phyloP scores from a whole-genome alignment of 2,329 filamentous ascomycete genomes.

The Microcyclospora tardicrescens region DNA sequence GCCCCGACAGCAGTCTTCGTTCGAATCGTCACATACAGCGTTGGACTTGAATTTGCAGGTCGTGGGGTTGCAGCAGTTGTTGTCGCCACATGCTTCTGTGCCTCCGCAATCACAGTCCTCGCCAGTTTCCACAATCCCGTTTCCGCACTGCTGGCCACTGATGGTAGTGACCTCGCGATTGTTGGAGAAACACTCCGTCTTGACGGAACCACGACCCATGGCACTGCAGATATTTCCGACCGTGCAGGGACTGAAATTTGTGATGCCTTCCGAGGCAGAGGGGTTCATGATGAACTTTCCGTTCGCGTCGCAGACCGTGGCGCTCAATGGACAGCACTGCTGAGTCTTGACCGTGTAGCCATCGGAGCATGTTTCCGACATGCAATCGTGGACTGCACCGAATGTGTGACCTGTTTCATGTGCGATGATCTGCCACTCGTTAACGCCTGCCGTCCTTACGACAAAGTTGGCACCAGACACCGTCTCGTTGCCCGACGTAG shows the following conservation, averaged over 20 bases:
- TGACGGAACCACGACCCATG: slow-evolving; percentile 62
- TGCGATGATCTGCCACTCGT: slow-evolving; percentile 91
- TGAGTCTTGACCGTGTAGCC: slow-evolving; percentile 46
- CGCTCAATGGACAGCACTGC: slow-evolving; percentile 69
- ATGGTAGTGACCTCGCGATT: slow-evolving; percentile 76
- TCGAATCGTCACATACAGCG: slow-evolving; percentile 70
- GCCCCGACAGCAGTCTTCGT: slow-evolving; percentile 68
- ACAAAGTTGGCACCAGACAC: slow-evolving; percentile 85
- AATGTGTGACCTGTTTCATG: slow-evolving; percentile 93
- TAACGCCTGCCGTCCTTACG: slow-evolving; percentile 51
- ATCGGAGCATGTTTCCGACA: slow-evolving; percentile 50
- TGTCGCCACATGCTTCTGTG: slow-evolving; percentile 52
- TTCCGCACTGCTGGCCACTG: slow-evolving; percentile 76
- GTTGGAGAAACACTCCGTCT: slow-evolving; percentile 63
- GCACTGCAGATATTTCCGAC: slow-evolving; percentile 91
- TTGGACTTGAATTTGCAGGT: slow-evolving; percentile 73
- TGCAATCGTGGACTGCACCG: slow-evolving; percentile 91
- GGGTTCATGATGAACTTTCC: slow-evolving; percentile 94
- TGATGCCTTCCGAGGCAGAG: slow-evolving; percentile 60
- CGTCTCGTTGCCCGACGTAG: slow-evolving; percentile 42
- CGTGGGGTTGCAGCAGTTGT: slow-evolving; percentile 68
- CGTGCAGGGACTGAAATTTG: slow-evolving; percentile 71
- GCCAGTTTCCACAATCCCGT: slow-evolving; percentile 87
- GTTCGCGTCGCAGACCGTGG: slow-evolving; percentile 56
- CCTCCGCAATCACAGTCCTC: slow-evolving; percentile 97